Base-by-base conservation (phyloP, 192 early-diverging fungal species). In the Dissophora globulifera region DNA sequence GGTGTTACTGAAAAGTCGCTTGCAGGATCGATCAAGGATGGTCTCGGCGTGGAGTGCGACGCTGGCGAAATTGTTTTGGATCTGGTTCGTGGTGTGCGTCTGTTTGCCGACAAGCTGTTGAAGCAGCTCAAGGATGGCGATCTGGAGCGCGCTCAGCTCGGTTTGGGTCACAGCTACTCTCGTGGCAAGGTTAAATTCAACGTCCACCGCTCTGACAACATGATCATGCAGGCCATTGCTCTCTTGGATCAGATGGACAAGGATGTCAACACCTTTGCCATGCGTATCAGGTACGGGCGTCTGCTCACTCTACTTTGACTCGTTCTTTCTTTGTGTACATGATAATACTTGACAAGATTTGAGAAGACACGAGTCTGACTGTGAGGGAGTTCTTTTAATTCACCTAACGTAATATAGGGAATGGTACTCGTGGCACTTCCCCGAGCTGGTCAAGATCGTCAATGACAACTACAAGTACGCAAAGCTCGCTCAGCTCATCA, bases 391-490 rank as follows among this genome's bases (percentile, higher is more conserved):
- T n/a, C n/a, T n/a, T n/a, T n/a, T n/a, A n/a, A n/a, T n/a, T n/a
- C n/a, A n/a, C n/a, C n/a, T n/a, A n/a, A n/a, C n/a, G n/a, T n/a
- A n/a, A n/a, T n/a, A 61, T 55, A 94, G 94, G 67, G 98, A 99
- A 84, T 99, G 98, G 98, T 99, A 99, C 83, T 93, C 92, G 55
- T 99, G 96, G 96, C 98, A 99, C 80, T 99, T 99, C 87, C 98
- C 98, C 27, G 96, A 99, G 86, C 82, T 99, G 52, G 90, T 94
- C 78, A 97, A 96, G 85, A 95, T 99, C 67, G 90, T 97, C 64
- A 85, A 83, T 67, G 96, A 99, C 86, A 96, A 97, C 80, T 88
- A 87, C 78, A 86, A 89, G 69, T 99, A 92, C 70, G 96, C 98
- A 62, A 89, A 91, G 59, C 90, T 98, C 55, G 91, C 88, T 55